Evolutionary conservation across 148 eudicot genomes (phyloP).

Genomic region (Talinum fruticosum): DNA sequence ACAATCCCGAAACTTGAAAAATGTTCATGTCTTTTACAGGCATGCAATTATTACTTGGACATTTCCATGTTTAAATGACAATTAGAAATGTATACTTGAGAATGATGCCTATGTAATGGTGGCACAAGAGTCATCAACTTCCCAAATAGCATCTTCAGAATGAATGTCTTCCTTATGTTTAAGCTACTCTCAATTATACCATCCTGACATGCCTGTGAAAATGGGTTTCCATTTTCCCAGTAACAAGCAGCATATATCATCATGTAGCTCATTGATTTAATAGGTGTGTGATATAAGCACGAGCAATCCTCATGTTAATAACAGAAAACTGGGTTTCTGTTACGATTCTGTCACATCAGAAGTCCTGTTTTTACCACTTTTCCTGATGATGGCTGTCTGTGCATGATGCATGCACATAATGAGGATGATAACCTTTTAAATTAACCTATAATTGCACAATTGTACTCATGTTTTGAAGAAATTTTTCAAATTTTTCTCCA

Average conservation of each 20-base stretch:
- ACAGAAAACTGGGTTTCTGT: background rate
- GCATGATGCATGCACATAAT: background rate
- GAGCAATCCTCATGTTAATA: background rate
- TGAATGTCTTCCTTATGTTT: background rate
- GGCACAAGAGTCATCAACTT: background rate
- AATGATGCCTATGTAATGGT: background rate
- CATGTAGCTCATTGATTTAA: background rate
- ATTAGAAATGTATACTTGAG: background rate
- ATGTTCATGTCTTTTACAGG: background rate
- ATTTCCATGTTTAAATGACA: background rate
- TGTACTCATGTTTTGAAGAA: no score
- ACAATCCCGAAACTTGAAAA: background rate
- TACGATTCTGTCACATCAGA: background rate
- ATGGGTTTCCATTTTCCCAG: background rate
- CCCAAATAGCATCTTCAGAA: background rate
- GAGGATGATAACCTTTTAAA: no score
- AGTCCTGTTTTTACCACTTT: background rate
- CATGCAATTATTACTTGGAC: no score
- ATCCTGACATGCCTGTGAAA: background rate
- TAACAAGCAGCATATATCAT: background rate
- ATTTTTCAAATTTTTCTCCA: background rate
- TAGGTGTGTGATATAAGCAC: background rate
- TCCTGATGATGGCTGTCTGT: background rate
- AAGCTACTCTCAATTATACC: background rate
- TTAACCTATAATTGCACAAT: no score